Evolutionary conservation across 1,284 basidiomycete species (phyloP).

Genomic region (Ceratobasidium sp.): DNA sequence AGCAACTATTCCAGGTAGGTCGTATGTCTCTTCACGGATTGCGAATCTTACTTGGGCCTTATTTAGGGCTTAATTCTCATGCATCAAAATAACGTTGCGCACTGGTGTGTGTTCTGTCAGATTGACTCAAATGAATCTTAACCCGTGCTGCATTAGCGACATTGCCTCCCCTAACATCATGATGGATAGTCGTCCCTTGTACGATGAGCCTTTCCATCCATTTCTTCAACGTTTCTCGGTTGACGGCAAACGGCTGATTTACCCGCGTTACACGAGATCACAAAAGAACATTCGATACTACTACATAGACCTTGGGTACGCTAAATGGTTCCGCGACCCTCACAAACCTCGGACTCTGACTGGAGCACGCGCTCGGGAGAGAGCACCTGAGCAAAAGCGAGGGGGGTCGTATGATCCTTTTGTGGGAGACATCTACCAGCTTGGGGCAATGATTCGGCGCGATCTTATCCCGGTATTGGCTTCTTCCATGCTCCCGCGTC

Average conservation of each 20-base stretch:
- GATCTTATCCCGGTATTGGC: neutral
- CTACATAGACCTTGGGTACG: constrained; percentile 17
- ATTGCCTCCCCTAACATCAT: constrained; percentile 13
- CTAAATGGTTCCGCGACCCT: constrained; percentile 23
- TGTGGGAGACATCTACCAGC: neutral
- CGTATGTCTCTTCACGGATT: neutral
- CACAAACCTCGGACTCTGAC: neutral
- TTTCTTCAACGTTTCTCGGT: neutral
- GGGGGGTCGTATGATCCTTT: neutral
- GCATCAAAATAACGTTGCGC: constrained; percentile 15
- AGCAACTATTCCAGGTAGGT: constrained; percentile 25
- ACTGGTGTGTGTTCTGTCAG: constrained; percentile 3
- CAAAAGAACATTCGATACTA: constrained; percentile 17
- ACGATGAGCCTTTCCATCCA: constrained; percentile 23
- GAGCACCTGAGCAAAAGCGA: neutral
- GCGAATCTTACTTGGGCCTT: neutral
- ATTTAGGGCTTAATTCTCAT: constrained; percentile 13
- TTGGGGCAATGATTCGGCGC: neutral
- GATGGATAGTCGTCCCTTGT: constrained; percentile 18
- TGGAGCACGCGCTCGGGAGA: constrained; percentile 1
- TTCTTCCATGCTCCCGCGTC: too few species aligned
- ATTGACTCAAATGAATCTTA: neutral
- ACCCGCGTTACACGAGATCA: neutral
- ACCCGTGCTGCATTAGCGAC: neutral
- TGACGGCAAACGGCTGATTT: constrained; percentile 7